Percentiles rank a stretch among this genome's conserved stretches.
phyloP scores from a whole-genome alignment of 1,139 yeast species.

The Candida sp. region DNA sequence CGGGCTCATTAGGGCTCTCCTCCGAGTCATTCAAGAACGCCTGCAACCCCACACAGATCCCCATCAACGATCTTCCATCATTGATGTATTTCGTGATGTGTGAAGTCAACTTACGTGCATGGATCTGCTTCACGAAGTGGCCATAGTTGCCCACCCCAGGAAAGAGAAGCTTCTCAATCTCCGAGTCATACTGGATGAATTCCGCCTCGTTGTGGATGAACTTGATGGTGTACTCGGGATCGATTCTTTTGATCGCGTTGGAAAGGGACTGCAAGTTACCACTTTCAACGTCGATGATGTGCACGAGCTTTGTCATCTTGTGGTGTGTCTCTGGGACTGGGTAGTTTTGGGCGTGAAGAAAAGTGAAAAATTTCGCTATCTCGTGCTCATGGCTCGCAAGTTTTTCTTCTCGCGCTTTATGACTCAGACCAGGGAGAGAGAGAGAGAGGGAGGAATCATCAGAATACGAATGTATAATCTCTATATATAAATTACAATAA shows the following conservation, averaged over 20 bases:
- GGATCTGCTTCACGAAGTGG: constrained; percentile 80
- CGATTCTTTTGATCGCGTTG: constrained; percentile 82
- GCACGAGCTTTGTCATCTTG: constrained; percentile 46
- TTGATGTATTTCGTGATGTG: constrained; percentile 70
- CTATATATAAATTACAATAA: background rate
- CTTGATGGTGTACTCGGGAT: constrained; percentile 56
- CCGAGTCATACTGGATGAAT: constrained; percentile 36
- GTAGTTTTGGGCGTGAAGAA: background rate
- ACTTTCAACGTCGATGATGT: constrained; percentile 92
- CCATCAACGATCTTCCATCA: constrained; percentile 87
- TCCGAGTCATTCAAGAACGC: constrained; percentile 75
- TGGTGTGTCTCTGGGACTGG: background rate
- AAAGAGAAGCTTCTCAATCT: constrained; percentile 62
- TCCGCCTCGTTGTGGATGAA: constrained; percentile 48
- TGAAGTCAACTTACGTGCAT: constrained; percentile 60
- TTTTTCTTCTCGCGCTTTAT: background rate
- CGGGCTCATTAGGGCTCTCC: constrained; percentile 66
- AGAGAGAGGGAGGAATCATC: background rate
- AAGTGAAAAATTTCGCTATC: background rate
- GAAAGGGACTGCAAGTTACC: constrained; percentile 90
- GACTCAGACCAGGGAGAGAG: background rate
- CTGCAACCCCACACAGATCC: constrained; percentile 96
- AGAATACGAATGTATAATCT: background rate
- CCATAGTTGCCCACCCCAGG: constrained; percentile 99
- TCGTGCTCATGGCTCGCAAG: background rate